Base-by-base conservation (phyloP, 805 yeast species). In the Myxozyma sirexii region DNA sequence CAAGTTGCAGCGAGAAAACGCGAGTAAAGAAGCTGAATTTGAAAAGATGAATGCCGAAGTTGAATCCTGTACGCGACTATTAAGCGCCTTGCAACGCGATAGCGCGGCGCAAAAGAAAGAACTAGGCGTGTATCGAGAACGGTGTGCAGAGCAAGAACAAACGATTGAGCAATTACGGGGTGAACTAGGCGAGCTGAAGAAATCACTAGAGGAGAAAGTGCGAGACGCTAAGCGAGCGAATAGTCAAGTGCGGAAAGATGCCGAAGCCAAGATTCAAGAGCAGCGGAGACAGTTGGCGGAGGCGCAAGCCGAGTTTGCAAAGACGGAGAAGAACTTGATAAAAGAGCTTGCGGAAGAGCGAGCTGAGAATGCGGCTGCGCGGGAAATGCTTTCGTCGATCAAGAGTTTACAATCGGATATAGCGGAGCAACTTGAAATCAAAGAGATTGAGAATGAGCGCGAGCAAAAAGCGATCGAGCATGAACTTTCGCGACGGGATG, bases 71-170 rank as follows among this genome's bases (percentile, higher is more conserved):
- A 48, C 59, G 31, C 35, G 33, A 35, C 41, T 61, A 24, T 31
- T 58, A 8, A 53, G 56, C 6, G 59, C 51, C 13, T 38, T 61
- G 33, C 63, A 61, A 19, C 59, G 57, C 5, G 63, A 59, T 13
- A 42, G 43, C 10, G 60, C 49, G 42, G 35, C 45, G 26, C 50
- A 42, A 41, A 62, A 55, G 58, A 46, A 27, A 15, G 63, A 59
- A 39, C 8, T 37, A 2, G 31, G 6, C 6, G 45, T 26, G 31
- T 62, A 38, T 51, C 42, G 38, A 12, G 41, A 46, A 33, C 49
- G 59, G 45, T 12, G 42, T 10, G 50, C 44, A 3, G 58, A 49
- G 47, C 45, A 45, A 4, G 59, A 57, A 38, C 31, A 12, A n/a
- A 38, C 33, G 2, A 33, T 47, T 48, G 57, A 51, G 13, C 13